Evolutionary conservation across 2,329 filamentous ascomycete genomes (phyloP).

Genomic region (Ophiostoma triangulosporum): DNA sequence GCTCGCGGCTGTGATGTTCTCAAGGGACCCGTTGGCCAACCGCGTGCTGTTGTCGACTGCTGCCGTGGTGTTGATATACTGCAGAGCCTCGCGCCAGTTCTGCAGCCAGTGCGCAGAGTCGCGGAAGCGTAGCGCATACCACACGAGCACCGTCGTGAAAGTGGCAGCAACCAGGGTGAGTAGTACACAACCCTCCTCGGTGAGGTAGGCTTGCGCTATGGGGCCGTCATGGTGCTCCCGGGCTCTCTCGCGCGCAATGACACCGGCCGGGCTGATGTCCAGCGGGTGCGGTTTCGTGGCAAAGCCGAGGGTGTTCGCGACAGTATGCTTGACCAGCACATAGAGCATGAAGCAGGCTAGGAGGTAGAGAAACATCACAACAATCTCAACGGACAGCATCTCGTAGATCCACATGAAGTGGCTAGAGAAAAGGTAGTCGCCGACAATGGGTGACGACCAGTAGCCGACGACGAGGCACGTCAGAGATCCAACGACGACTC

Average conservation of each 20-base stretch:
- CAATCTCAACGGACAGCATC: not conserved
- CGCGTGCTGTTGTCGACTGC: not conserved
- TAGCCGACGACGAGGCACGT: not conserved
- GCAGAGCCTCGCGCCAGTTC: slow-evolving; percentile 6
- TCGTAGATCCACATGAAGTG: not conserved
- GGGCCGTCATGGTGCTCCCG: not conserved
- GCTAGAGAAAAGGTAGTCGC: not conserved
- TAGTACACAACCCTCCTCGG: not conserved
- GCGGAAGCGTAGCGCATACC: slow-evolving; percentile 7
- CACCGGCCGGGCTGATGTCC: not conserved
- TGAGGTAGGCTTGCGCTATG: not conserved
- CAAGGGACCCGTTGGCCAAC: not conserved
- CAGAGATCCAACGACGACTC: not conserved
- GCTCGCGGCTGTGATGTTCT: not conserved
- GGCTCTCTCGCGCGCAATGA: not conserved
- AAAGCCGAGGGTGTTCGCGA: not conserved
- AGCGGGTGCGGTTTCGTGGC: not conserved
- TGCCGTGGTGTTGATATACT: not conserved
- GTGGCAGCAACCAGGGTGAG: not conserved
- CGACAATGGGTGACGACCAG: not conserved
- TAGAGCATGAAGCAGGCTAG: not conserved
- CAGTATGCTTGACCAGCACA: not conserved
- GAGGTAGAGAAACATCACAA: not conserved
- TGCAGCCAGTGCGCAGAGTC: slow-evolving; percentile 4
- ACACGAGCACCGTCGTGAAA: not conserved